Percentiles rank a stretch among this genome's conserved stretches.
Conservation (phyloP, 2,329 filamentous ascomycete species). For the Penicillium sp. region DNA sequence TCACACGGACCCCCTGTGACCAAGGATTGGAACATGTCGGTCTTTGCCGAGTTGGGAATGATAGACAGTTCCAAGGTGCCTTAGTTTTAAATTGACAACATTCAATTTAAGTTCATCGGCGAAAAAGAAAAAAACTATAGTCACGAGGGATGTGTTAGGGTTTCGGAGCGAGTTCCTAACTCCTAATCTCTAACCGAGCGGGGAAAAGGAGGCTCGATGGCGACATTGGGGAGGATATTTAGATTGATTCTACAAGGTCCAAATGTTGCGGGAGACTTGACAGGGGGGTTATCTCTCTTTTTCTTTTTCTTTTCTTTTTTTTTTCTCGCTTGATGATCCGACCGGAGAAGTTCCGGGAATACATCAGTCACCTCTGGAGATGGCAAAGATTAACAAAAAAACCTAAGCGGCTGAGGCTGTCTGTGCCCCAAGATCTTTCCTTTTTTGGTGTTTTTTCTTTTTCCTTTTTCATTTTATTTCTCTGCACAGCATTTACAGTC, state of each 20-base stretch:
- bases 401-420: constrained; percentile 9
- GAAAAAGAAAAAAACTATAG: not conserved
- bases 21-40: not conserved
- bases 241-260: not conserved
- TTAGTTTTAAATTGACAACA: not conserved
- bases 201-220: not conserved
- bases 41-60: not conserved
- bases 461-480: not conserved
- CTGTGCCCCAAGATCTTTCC: not conserved
- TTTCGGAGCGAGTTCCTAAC: not conserved
- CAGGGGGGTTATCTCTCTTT: not conserved
- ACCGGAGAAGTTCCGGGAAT: constrained; percentile 1
- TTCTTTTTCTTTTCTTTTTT: rapidly evolving
- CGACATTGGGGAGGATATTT: not conserved
- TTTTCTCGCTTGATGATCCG: constrained; percentile 4
- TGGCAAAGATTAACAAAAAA: constrained; percentile 6
- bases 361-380: not conserved
- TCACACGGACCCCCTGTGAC: not conserved
- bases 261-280: not conserved
- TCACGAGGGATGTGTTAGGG: not conserved
- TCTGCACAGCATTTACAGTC: constrained; percentile 4
- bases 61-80: not conserved
- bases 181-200: not conserved
- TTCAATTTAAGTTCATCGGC: not conserved
- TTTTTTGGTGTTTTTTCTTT: not conserved